Conservation (phyloP, 164 flowering plant genomes). For the Aristolochia contorta region DNA sequence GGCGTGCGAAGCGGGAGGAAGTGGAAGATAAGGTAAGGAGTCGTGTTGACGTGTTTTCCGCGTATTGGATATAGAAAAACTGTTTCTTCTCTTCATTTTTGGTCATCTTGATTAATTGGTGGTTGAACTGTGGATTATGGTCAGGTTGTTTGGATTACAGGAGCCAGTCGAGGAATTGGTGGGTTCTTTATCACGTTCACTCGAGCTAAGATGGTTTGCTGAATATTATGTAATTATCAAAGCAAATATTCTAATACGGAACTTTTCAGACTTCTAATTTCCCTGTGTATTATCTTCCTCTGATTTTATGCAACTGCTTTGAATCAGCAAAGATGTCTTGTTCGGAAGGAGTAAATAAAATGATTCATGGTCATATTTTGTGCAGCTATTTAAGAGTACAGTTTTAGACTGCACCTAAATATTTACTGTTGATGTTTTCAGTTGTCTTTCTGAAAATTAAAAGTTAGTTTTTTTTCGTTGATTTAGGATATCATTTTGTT, state of each 20-base stretch:
- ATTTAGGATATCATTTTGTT: too few relatives aligned
- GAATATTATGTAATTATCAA: neutral
- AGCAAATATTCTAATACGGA: neutral
- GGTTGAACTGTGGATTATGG: neutral
- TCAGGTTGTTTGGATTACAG: conserved; percentile 91
- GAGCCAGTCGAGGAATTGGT: conserved; percentile 97
- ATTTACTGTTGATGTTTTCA: too few relatives aligned
- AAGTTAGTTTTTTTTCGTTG: too few relatives aligned
- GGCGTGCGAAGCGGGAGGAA: conserved; percentile 52
- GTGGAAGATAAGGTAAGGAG: conserved; percentile 68
- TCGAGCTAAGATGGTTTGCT: neutral
- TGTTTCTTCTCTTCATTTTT: neutral
- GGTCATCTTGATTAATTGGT: neutral
- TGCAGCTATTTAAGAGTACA: too few relatives aligned
- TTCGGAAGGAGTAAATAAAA: too few relatives aligned
- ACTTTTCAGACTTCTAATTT: too few relatives aligned
- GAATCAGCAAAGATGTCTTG: too few relatives aligned
- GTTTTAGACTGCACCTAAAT: too few relatives aligned
- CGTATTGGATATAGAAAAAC: neutral
- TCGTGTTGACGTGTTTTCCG: neutral
- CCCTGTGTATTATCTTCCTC: too few relatives aligned
- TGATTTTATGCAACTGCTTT: too few relatives aligned
- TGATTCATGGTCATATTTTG: too few relatives aligned
- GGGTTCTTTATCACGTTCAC: conserved; percentile 4
- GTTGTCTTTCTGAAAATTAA: too few relatives aligned